Base-by-base conservation (phyloP, 163 green algal species). In the Chlamydomonas reinhardtii region DNA sequence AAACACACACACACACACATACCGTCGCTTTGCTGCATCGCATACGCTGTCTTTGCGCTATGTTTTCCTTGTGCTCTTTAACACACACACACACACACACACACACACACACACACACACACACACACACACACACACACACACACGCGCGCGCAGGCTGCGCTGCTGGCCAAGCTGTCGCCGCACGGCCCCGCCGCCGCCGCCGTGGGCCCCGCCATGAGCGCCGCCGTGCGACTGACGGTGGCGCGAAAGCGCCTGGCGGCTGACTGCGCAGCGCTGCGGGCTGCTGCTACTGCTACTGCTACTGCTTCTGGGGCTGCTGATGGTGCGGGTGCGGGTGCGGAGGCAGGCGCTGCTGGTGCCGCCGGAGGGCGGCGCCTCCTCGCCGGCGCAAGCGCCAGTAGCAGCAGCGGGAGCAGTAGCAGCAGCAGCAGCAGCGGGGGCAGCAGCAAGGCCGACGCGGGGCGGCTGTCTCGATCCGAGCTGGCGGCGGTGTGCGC, bases 181-280 rank as follows among this genome's bases (percentile, higher is more conserved):
- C 78, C 27, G 66, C 22, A 16, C 39, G 17, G n/a, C 39, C 15
- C 61, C 48, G 66, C 52, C 65, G 78, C n/a, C 66, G 48, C 17
- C 29, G 64, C 29, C 64, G n/a, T 20, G 22, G 64, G 22, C 15
- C 12, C 34, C n/a, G 66, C 64, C 11, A 69, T 85, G 66, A 20
- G 24, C 3, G 32, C 66, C 27, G 78, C 78, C 29, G 66, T 76
- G n/a, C 78, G 78, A 12, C 68, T 85, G 48, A 85, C 78, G 22
- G 78, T 66, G 20, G 66, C 48, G 31, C 66, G 78, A 4, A 85
- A 56, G n/a, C n/a, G 32, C 22, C 66, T 85, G 1, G 66, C 76
- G 25, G 78, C 78, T 2, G 66, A 85, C 2, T 85, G 78, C 78
- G 43, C 48, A 3, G 52, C n/a, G 4, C n/a, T 84, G 29, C 2